Base-by-base conservation (phyloP, 805 yeast genomes). In the Candida nitratophila region DNA sequence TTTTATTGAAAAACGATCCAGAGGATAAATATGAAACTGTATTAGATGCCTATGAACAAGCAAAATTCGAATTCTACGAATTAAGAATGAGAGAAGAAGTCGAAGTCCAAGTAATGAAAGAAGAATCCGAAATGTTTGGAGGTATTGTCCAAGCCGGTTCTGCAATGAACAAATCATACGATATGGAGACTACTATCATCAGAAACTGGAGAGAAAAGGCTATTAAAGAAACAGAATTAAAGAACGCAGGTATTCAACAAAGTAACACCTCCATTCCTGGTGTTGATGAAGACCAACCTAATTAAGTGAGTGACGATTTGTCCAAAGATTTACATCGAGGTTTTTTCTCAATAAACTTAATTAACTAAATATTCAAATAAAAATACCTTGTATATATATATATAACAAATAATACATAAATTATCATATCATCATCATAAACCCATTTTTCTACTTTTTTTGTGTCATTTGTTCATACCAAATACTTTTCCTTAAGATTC, bases 111-210 rank as follows among this genome's bases (percentile, higher is more conserved):
- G 72, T 91, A 2, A 76, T 86, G 4, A 73, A 72, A 47, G 99
- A 93, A 72, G 96, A 93, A 62, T 77, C 88, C 9, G 72, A 71
- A 45, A 83, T 93, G 95, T 79, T 71, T 59, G 97, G 98, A 19
- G 83, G 95, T 1, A 76, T 81, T 9, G 86, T 71, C 63, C 77
- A 78, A 34, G 68, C 74, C 33, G n/a, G n/a, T 20, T 69, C 86
- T 31, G 65, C 79, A 48, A 63, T 88, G 47, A 85, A 83, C 42
- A 70, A 71, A 56, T 95, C 93, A 52, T 64, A 86, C 43, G 73
- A 73, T 44, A 71, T 73, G 53, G 99, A 91, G 68, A 86, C 84
- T 60, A 69, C 69, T 50, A 74, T 75, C 36, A 73, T 91, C 42
- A 83, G 79, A 46, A 69, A 74, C 48, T 91, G 96, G 96, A 79